phyloP scores from a whole-genome alignment of 108 stramenopile genomes.

The Cyclotella choctawhatcheeana region DNA sequence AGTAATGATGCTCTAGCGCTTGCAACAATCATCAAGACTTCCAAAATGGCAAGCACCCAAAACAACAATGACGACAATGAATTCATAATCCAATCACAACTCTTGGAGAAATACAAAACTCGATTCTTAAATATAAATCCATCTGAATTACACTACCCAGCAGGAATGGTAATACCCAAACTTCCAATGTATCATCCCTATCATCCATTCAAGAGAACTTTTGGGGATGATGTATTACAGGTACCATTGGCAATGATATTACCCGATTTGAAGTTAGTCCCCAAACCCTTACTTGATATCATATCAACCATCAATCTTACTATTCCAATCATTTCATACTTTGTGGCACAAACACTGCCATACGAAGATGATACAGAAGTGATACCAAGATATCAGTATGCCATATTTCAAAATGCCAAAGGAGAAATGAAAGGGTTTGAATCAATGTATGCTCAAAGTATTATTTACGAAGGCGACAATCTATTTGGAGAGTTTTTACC shows the following conservation, averaged over 20 bases:
- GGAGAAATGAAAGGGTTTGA: slow-evolving; percentile 34
- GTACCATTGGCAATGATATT: slow-evolving; percentile 27
- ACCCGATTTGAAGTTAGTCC: slow-evolving; percentile 11
- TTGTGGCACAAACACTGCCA: slow-evolving; percentile 31
- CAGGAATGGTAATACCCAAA: slow-evolving; percentile 27
- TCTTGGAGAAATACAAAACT: slow-evolving; percentile 32
- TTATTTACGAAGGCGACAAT: slow-evolving; percentile 20
- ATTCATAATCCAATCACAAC: slow-evolving; percentile 15
- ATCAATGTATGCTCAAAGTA: slow-evolving; percentile 34
- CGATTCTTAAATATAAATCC: slow-evolving; percentile 24
- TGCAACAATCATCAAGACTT: too few species aligned
- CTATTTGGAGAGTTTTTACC: background rate
- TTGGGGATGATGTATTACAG: slow-evolving; percentile 20
- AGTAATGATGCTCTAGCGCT: too few species aligned
- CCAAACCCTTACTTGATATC: slow-evolving; percentile 9
- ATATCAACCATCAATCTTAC: slow-evolving; percentile 9
- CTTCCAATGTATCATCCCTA: slow-evolving; percentile 35
- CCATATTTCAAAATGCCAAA: slow-evolving; percentile 20
- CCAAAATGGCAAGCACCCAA: too few species aligned
- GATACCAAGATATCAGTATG: slow-evolving; percentile 34
- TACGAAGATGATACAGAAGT: slow-evolving; percentile 23
- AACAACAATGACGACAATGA: too few species aligned
- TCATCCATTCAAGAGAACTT: slow-evolving; percentile 23
- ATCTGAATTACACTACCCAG: slow-evolving; percentile 24
- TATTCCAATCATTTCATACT: slow-evolving; percentile 1